Evolutionary conservation across 371 early-diverging fungal species (phyloP), one percentile per base, ranked within the genome.

Genomic region (Rhizoclosmatium hyalinum): DNA sequence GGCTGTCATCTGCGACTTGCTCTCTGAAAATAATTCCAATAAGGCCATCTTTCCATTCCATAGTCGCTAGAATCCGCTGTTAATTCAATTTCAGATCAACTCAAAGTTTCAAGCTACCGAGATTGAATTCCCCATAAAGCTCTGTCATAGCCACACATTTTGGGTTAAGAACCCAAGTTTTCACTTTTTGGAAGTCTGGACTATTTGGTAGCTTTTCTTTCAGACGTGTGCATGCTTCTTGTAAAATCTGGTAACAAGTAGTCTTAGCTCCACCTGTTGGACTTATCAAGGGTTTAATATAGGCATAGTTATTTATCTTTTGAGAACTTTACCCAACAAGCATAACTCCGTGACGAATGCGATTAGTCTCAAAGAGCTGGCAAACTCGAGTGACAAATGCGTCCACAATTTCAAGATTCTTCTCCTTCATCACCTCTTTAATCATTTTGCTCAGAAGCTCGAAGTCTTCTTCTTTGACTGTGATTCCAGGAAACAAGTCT

Each of bases 41-140:
- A 2, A 85, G 65, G 12, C 87, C 87, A 73, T 86, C 87, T 66
- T 78, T 83, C 87, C 87, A 86, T 65, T 86, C 87, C 87, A 86
- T 86, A 0, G 87, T 86, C 3, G 80, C 77, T 42, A 24, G 60
- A 60, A 19, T 19, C 21, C 60, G n/a, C 12, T 60, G 60, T 50
- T 6, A 50, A 50, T 50, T 10, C 6, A 10, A 50, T 50, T 10
- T 17, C 6, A 50, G 50, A 50, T 17, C 6, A 50, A 50, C 50
- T 17, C 6, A 50, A 50, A 50, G 17, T 10, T 50, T 50, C 24
- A 54, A 41, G 41, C 6, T 60, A 60, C 60, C 65, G 50, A 85
- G 68, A 69, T 86, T 86, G 63, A 85, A 84, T 70, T 85, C 87
- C 5, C 87, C 87, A 62, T 86, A 86, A 8, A 86, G 79, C 63